Conservation (phyloP, 2,329 filamentous ascomycete species). For the Penicillium polonicum region DNA sequence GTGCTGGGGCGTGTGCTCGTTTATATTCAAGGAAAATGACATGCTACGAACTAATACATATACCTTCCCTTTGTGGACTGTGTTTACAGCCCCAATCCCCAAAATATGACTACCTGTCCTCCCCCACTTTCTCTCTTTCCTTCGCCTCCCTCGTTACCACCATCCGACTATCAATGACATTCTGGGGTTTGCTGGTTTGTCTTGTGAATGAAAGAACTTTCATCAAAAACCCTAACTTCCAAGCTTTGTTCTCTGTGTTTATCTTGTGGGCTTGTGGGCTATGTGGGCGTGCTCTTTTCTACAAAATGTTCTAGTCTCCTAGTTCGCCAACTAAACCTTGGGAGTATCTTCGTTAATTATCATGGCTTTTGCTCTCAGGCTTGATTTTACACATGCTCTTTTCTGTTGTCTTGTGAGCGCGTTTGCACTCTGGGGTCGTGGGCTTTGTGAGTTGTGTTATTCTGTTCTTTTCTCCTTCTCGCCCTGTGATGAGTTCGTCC, state of each 20-base stretch:
- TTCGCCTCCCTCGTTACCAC: background rate
- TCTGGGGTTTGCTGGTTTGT: background rate
- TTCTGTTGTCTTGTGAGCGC: background rate
- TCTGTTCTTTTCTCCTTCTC: background rate
- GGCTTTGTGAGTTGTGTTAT: background rate
- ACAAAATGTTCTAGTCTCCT: background rate
- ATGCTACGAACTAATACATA: background rate
- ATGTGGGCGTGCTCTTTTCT: background rate
- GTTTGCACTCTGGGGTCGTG: background rate
- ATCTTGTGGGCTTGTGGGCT: background rate
- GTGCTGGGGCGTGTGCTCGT: background rate
- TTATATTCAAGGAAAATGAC: background rate
- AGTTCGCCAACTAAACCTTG: too few species aligned
- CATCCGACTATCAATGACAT: background rate
- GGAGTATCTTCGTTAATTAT: too few species aligned
- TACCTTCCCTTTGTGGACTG: background rate
- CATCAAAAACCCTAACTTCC: background rate
- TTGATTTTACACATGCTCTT: background rate
- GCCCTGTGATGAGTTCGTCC: conserved; percentile 11
- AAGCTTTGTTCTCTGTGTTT: background rate
- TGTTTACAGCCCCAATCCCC: background rate
- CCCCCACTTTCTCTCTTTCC: background rate
- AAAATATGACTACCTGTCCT: background rate
- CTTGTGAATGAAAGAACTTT: background rate
- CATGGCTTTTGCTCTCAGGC: background rate